Base-by-base conservation (phyloP, 208 protist species). In the Trypanosoma boissoni region DNA sequence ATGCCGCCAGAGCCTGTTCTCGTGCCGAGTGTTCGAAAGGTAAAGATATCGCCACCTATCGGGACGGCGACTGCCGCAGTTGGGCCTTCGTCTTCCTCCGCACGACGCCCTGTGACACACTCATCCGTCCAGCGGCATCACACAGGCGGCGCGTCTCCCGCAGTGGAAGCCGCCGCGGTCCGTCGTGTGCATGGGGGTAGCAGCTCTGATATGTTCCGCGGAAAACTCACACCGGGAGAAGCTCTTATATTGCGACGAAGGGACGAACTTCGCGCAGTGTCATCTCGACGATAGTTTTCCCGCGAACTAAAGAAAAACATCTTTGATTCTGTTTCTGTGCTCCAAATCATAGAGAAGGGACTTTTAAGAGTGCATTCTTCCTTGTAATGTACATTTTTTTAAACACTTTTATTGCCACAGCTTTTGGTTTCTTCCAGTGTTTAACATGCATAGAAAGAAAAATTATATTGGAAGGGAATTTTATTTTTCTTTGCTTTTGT, bases 201-300 rank as follows among this genome's bases (percentile, higher is more conserved):
- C n/a, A n/a, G n/a, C n/a, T n/a, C n/a, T 46, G 42, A 2, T 72
- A 63, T 37, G 59, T 68, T 28, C 68, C 68, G 43, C 6, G 60
- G 64, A 44, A 62, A 43, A 21, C 63, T 85, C 46, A 88, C 85
- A 9, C 85, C 80, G 9, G 81, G 85, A n/a, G 85, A 92, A 65
- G 41, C 67, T 37, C 76, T 78, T 28, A 85, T 92, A 21, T 54
- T 85, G 55, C 69, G 83, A 44, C 80, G 70, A 8, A 76, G 79
- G 0, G 78, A 88, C 53, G 68, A 76, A 14, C 63, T 88, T 7
- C 68, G 81, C 23, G 43, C 65, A 27, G 16, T 41, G n/a, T 71
- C 49, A 31, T 57, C 37, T 10, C 23, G n/a, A 44, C 28, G 23
- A 1, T 4, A 32, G 4, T 28, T 14, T 18, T 29, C 14, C 45